These are phyloP conservation scores for Aspergillus amoenus DNA, from an alignment of 2,329 filamentous ascomycete genomes.

Conservation along the genomic window DNA sequence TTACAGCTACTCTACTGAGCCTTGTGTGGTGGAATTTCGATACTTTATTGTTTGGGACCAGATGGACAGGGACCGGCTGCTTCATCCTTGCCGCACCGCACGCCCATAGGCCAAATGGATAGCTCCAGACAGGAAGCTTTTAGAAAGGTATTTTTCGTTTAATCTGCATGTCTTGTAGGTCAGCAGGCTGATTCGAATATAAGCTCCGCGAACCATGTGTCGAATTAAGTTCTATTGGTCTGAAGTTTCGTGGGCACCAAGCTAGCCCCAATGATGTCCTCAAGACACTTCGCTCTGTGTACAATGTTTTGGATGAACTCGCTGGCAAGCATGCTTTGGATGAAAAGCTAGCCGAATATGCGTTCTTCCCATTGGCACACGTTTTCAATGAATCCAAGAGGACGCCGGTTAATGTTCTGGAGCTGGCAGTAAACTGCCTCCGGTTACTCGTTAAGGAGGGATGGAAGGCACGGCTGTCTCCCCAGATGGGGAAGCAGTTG, in stretches of 20 bases:
- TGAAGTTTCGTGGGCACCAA: conserved; percentile 50
- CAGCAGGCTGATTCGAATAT: conserved; percentile 19
- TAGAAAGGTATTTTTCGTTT: conserved; percentile 32
- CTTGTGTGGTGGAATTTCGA: background rate
- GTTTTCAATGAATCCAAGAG: conserved; percentile 74
- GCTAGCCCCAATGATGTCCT: conserved; percentile 49
- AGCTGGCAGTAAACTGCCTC: conserved; percentile 74
- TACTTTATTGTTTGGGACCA: background rate
- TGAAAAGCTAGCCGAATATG: conserved; percentile 84
- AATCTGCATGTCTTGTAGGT: background rate
- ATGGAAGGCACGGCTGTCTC: conserved; percentile 72
- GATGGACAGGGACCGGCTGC: background rate
- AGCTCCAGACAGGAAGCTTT: conserved; percentile 42
- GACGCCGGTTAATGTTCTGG: conserved; percentile 67
- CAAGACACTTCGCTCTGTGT: conserved; percentile 47
- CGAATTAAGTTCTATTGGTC: conserved; percentile 55
- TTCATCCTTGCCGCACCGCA: background rate
- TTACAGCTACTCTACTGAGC: background rate
- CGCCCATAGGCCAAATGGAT: conserved; percentile 30
- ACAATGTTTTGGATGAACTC: conserved; percentile 40
- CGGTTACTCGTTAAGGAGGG: conserved; percentile 71
- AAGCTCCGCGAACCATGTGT: conserved; percentile 61
- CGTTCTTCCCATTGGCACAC: conserved; percentile 89
- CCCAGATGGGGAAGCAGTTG: conserved; percentile 76
- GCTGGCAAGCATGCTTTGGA: conserved; percentile 57